Evolutionary conservation across 140 eudicot species (phyloP), one percentile per base, ranked within the genome.

Genomic region (Flaveria floridana): DNA sequence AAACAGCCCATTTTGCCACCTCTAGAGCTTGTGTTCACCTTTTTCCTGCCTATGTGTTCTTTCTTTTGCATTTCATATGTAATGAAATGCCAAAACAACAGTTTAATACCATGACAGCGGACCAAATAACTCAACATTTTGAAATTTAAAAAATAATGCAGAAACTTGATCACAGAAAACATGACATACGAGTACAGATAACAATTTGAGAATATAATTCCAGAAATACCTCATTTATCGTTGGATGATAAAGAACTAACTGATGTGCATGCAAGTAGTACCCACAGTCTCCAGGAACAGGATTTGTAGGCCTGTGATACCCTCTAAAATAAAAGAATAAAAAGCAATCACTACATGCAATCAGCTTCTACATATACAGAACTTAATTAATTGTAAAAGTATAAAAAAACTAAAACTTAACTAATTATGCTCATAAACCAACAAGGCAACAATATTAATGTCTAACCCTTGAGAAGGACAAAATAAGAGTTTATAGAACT

Each of bases 261-360:
- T 78, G 88, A 84, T 94, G 97, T 23, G 99, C 95, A 77, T 94
- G 99, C 90, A 94, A 85, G 77, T 94, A 76, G 84, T 90, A 94
- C n/a, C 99, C 99, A 79, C 95, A 90, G 78, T 94, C 99, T 66
- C 99, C 99, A 10, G 99, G 99, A 81, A 94, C 97, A 46, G 99
- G 96, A 71, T 88, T 94, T 62, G 73, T 79, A 73, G 99, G 99
- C 79, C 86, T 91, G 63, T 81, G 82, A 71, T 86, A 94, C 71
- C 99, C 99, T 70, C 99, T 94, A 74, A 57, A 19, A 81, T 28
- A 1, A 53, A 5, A 16, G 20, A 15, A 59, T 41, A 0, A 48
- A 59, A 26, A 55, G 7, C 14, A 81, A 73, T 65, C 23, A 62
- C 28, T 78, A 58, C 11, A 61, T 21, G 50, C 62, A 72, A 15